phyloP scores from a whole-genome alignment of 805 yeast genomes.

The Nakazawaea ambrosiae region DNA sequence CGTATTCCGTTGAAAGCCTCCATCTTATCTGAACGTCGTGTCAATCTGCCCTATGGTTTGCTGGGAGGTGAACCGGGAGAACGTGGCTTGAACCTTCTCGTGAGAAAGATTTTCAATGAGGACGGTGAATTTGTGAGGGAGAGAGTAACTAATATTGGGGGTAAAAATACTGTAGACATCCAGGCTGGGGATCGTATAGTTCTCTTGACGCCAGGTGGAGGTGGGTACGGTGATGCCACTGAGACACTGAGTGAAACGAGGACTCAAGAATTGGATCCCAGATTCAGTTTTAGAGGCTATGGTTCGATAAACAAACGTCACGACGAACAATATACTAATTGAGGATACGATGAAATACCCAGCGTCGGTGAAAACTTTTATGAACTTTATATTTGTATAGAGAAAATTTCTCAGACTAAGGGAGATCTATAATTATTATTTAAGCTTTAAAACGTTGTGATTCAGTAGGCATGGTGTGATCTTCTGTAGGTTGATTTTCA shows the following conservation, averaged over 20 bases:
- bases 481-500: too few relatives aligned
- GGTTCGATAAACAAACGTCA: slow-evolving; percentile 25
- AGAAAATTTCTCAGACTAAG: too few relatives aligned
- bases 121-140: slow-evolving; percentile 25
- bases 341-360: too few relatives aligned
- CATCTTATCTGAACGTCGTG: slow-evolving; percentile 80
- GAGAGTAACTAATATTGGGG: slow-evolving; percentile 52
- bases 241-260: too few relatives aligned
- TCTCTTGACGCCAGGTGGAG: slow-evolving; percentile 81
- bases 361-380: too few relatives aligned
- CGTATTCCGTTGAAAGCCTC: slow-evolving; percentile 66
- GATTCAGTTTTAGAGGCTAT: slow-evolving; percentile 17
- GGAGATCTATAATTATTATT: too few relatives aligned
- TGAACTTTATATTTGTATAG: too few relatives aligned
- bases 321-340: slow-evolving; percentile 25
- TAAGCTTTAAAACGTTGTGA: too few relatives aligned
- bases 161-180: slow-evolving; percentile 57
- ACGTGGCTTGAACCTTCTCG: slow-evolving; percentile 62
- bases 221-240: slow-evolving; percentile 63
- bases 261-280: slow-evolving; percentile 11
- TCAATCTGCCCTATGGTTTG: slow-evolving; percentile 79
- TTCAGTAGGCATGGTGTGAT: too few relatives aligned
- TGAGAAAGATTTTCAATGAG: slow-evolving; percentile 20
- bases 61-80: slow-evolving; percentile 74
- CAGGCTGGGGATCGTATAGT: slow-evolving; percentile 58